phyloP scores from a whole-genome alignment of 148 eudicot genomes.

The Pouteria glomerata region DNA sequence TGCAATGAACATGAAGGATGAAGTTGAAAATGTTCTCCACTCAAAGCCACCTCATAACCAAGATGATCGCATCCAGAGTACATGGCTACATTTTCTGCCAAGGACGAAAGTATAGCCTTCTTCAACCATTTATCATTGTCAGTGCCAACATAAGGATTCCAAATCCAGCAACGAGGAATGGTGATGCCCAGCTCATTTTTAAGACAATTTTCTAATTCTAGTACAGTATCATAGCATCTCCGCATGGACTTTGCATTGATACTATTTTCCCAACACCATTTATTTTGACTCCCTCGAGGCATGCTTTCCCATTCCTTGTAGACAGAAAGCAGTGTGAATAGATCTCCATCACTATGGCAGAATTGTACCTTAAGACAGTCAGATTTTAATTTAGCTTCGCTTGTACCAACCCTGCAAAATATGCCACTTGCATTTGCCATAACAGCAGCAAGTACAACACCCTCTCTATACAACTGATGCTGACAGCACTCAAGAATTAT shows the following conservation, averaged over 20 bases:
- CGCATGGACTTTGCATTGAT: conserved; percentile 7
- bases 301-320: conserved; percentile 4
- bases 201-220: background rate
- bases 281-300: background rate
- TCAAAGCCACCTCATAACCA: conserved; percentile 7
- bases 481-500: background rate
- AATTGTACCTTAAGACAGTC: conserved; percentile 2
- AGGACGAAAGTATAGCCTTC: background rate
- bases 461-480: background rate
- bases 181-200: background rate
- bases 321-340: conserved; percentile 3
- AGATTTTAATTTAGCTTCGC: background rate
- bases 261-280: conserved; percentile 9
- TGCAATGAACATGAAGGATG: conserved; percentile 9
- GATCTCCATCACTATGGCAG: background rate
- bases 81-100: conserved; percentile 4
- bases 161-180: background rate
- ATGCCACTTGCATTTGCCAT: conserved; percentile 5
- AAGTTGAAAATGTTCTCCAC: background rate
- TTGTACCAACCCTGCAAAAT: conserved; percentile 4
- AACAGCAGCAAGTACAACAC: conserved; percentile 4
- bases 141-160: background rate
- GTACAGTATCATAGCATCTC: background rate
- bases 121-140: background rate
- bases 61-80: background rate